Conservation (phyloP, 768 basidiomycete species). For the Lactarius tabidus region DNA sequence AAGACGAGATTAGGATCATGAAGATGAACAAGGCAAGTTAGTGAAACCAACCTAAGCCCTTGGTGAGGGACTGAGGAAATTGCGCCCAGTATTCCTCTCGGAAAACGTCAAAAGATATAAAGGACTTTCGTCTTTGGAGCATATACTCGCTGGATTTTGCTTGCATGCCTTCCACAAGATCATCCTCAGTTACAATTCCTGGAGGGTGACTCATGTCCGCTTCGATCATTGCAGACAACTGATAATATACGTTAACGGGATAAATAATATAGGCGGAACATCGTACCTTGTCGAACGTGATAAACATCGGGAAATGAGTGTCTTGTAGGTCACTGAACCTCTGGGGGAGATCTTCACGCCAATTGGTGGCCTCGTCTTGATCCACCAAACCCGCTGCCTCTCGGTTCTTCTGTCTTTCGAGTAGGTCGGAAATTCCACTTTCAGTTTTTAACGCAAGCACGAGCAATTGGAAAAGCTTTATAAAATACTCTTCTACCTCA, state of each 20-base stretch:
- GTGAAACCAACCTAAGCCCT: constrained; percentile 49
- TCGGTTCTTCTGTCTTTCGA: constrained; percentile 24
- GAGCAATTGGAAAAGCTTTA: constrained; percentile 47
- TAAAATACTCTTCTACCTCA: constrained; percentile 68
- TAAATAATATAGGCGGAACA: not conserved
- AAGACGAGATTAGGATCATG: not conserved
- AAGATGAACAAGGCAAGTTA: not conserved
- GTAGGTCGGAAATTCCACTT: constrained; percentile 36
- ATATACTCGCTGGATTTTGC: constrained; percentile 19
- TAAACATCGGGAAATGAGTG: constrained; percentile 64
- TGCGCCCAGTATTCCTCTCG: constrained; percentile 55
- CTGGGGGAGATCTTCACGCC: constrained; percentile 45
- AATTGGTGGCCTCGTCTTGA: constrained; percentile 42
- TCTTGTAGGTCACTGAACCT: constrained; percentile 56
- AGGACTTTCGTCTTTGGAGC: constrained; percentile 17
- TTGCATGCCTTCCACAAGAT: not conserved
- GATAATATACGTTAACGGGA: not conserved
- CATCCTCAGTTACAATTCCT: not conserved
- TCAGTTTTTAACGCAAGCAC: constrained; percentile 36
- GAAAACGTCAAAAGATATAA: constrained; percentile 48
- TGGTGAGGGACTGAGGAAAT: constrained; percentile 50
- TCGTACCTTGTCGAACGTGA: constrained; percentile 60
- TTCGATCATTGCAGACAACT: constrained; percentile 51
- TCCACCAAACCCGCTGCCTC: constrained; percentile 35
- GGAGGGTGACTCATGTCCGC: constrained; percentile 36